A percentile compares a stretch with the other conserved stretches of the same genome.
These are phyloP conservation scores for Rhypophila decipiens DNA, from an alignment of 495 filamentous ascomycete genomes.

Conservation along the genomic window DNA sequence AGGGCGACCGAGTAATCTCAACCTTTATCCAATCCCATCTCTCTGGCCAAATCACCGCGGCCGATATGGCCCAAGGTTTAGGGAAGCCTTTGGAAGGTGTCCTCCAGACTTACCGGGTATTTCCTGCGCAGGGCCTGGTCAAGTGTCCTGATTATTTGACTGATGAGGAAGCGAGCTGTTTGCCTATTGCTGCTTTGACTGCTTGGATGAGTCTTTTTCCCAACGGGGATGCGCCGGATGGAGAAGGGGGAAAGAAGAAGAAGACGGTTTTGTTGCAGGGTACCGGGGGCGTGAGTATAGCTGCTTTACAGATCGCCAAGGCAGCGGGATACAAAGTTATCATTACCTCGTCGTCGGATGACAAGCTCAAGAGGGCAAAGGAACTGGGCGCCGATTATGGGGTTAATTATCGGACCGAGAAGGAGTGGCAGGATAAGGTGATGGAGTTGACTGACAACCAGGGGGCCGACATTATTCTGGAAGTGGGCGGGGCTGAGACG, in stretches of 20 bases:
- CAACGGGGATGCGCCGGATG: conserved; percentile 35
- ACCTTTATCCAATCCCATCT: conserved; percentile 40
- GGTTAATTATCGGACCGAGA: conserved; percentile 23
- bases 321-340: conserved; percentile 23
- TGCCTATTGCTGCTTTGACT: conserved; percentile 40
- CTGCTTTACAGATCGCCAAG: conserved; percentile 12
- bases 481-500: conserved; percentile 15
- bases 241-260: conserved; percentile 16
- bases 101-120: conserved; percentile 38
- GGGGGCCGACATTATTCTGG: conserved; percentile 27
- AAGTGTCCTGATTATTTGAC: conserved; percentile 32
- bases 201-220: conserved; percentile 33
- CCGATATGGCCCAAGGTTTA: conserved; percentile 28
- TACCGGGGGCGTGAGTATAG: conserved; percentile 20
- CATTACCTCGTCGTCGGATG: conserved; percentile 36
- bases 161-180: conserved; percentile 34
- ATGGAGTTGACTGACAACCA: conserved; percentile 20
- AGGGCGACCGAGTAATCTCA: conserved; percentile 36
- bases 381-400: conserved; percentile 1
- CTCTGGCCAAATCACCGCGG: conserved; percentile 28
- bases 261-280: conserved; percentile 37
- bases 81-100: conserved; percentile 33
- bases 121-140: conserved; percentile 31
- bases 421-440: conserved; percentile 17
- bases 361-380: conserved; percentile 10